phyloP scores from a whole-genome alignment of 331 rosid genomes.

The Saraca asoca region DNA sequence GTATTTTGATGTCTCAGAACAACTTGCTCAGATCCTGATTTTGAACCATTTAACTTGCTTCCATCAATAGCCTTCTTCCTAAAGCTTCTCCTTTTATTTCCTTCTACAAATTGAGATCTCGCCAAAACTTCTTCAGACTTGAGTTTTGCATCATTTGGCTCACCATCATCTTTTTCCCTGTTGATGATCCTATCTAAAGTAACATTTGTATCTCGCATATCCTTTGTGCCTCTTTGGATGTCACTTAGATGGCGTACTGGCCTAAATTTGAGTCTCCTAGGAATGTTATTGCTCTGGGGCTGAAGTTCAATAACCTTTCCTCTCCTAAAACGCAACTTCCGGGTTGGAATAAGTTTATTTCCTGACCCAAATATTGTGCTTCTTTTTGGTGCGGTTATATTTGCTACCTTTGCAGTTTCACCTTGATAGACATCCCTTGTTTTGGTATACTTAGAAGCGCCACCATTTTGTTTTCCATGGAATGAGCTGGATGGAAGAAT shows the following conservation, averaged over 20 bases:
- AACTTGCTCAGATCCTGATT: slow-evolving; percentile 52
- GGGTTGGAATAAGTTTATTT: slow-evolving; percentile 36
- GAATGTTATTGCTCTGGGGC: slow-evolving; percentile 48
- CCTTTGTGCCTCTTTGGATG: slow-evolving; percentile 36
- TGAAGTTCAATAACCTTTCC: slow-evolving; percentile 67
- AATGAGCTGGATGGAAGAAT: slow-evolving; percentile 33
- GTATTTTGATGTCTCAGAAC: slow-evolving; percentile 64
- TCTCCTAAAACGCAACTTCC: slow-evolving; percentile 60
- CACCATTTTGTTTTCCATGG: slow-evolving; percentile 39
- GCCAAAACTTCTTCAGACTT: slow-evolving; percentile 39
- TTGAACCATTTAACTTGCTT: slow-evolving; percentile 36
- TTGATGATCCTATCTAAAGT: slow-evolving; percentile 28
- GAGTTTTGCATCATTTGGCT: slow-evolving; percentile 35
- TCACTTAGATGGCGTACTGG: slow-evolving; percentile 49
- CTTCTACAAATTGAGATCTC: slow-evolving; percentile 43
- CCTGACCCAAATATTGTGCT: slow-evolving; percentile 40
- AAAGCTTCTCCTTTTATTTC: slow-evolving; percentile 39
- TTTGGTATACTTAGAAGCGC: slow-evolving; percentile 32
- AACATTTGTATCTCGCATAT: slow-evolving; percentile 19
- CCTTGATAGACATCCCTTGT: slow-evolving; percentile 32
- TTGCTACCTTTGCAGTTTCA: slow-evolving; percentile 39
- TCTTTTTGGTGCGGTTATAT: slow-evolving; percentile 45
- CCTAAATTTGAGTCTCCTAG: slow-evolving; percentile 75
- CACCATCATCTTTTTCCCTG: slow-evolving; percentile 40
- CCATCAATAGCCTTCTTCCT: slow-evolving; percentile 43